Evolutionary conservation across 306 rosid genomes (phyloP).

Genomic region (Malus asiatica): DNA sequence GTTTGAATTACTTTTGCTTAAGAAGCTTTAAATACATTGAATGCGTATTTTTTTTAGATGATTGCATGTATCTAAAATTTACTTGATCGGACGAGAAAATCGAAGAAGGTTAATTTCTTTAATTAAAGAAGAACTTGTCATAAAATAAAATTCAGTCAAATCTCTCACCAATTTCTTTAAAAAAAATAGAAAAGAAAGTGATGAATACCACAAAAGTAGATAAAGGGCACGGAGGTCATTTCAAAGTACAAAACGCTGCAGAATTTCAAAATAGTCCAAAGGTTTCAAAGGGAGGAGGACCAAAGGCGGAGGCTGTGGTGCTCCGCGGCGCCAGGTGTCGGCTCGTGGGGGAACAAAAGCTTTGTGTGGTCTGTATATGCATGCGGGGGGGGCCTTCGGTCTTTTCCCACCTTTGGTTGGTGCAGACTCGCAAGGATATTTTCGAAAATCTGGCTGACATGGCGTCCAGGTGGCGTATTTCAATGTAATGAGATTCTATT

Average conservation of each 20-base stretch:
- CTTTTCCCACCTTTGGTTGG: background rate
- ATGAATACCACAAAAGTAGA: background rate
- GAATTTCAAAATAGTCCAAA: background rate
- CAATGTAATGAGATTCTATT: constrained; percentile 32
- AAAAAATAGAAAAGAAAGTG: background rate
- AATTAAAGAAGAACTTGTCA: background rate
- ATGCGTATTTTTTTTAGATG: background rate
- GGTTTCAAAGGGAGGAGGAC: background rate
- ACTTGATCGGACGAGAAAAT: background rate
- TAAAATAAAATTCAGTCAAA: background rate
- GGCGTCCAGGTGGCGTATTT: constrained; percentile 12
- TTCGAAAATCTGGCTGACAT: background rate
- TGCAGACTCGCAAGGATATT: constrained; percentile 7
- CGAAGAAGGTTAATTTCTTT: background rate
- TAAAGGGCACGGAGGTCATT: background rate
- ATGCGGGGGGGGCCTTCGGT: background rate
- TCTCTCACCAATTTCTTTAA: background rate
- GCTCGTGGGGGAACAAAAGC: constrained; percentile 24
- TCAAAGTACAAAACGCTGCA: fast-evolving
- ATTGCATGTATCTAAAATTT: background rate
- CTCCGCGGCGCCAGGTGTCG: constrained; percentile 45
- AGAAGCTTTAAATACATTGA: no score
- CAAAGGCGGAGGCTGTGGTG: constrained; percentile 40
- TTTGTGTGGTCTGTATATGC: constrained; percentile 22
- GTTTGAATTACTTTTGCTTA: no score